Conservation (phyloP, 1,139 yeast species). For the Sugiyamaella novakii region DNA sequence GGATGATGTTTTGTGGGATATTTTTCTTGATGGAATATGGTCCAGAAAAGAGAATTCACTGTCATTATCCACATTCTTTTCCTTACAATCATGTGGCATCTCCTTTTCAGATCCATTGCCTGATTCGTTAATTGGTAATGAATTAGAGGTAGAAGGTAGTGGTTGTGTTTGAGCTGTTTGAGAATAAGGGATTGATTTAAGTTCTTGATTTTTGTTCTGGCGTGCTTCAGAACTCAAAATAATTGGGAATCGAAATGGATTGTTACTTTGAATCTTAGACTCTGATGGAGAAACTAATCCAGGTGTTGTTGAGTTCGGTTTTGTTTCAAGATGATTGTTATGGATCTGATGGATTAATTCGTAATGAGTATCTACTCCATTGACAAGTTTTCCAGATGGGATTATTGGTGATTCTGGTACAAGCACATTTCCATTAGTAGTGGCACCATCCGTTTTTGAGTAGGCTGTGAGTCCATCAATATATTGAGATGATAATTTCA, state of each 20-base stretch:
- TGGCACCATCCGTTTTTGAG: too few relatives aligned
- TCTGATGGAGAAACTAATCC: background rate
- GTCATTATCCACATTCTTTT: background rate
- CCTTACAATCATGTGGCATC: background rate
- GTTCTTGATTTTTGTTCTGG: background rate
- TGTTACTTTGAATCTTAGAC: background rate
- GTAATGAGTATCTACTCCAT: background rate
- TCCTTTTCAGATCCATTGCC: background rate
- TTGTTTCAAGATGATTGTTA: background rate
- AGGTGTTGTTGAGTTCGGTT: background rate
- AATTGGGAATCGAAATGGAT: conserved; percentile 1
- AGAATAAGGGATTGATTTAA: conserved; percentile 7
- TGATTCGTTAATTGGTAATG: background rate
- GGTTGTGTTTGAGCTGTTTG: conserved; percentile 2
- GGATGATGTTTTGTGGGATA: background rate
- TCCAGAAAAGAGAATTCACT: conserved; percentile 1
- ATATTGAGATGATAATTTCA: too few relatives aligned
- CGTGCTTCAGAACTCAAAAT: background rate
- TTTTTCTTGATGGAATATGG: too few relatives aligned
- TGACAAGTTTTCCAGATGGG: background rate
- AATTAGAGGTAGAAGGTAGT: background rate
- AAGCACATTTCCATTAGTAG: background rate
- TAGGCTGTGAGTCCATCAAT: too few relatives aligned
- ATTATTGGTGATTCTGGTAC: background rate
- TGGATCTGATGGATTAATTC: background rate